Evolutionary conservation across 2,329 filamentous ascomycete genomes (phyloP).

Genomic region (Colletotrichum simmondsii): DNA sequence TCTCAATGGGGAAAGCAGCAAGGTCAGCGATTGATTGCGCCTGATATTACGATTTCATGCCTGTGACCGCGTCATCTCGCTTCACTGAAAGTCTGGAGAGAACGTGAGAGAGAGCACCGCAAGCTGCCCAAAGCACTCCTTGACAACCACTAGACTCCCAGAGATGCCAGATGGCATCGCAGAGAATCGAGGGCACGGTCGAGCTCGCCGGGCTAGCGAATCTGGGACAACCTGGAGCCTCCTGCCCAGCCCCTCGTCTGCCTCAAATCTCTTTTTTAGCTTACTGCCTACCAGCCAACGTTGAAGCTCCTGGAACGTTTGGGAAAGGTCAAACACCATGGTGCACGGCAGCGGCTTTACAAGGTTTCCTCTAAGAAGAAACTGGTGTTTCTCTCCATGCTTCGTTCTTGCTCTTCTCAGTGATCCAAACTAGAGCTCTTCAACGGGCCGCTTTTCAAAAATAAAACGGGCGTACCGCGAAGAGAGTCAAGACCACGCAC

Average conservation of each 20-base stretch:
- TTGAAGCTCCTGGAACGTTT: background rate
- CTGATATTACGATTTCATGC: conserved; percentile 32
- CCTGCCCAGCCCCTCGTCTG: background rate
- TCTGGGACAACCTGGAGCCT: conserved; percentile 1
- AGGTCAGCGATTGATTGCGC: conserved; percentile 25
- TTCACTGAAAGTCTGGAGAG: background rate
- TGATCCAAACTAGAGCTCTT: background rate
- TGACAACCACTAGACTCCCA: background rate
- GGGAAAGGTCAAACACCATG: conserved; percentile 10
- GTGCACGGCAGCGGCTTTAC: conserved; percentile 12
- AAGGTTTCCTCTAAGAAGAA: conserved; percentile 6
- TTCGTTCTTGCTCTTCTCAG: background rate
- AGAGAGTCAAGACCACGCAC: conserved; percentile 1
- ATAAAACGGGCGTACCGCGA: conserved; percentile 11
- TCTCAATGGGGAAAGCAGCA: conserved; percentile 9
- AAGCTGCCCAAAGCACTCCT: background rate
- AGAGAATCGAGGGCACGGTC: conserved; percentile 1
- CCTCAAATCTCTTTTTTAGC: background rate
- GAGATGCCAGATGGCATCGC: conserved; percentile 1
- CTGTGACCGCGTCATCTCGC: conserved; percentile 3
- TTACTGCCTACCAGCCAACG: background rate
- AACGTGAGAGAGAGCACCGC: conserved; percentile 1
- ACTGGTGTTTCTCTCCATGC: conserved; percentile 15
- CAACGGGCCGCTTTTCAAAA: background rate
- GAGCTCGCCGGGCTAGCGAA: background rate